Conservation (phyloP, 768 basidiomycete genomes). For the Symmetrospora coprosmae region DNA sequence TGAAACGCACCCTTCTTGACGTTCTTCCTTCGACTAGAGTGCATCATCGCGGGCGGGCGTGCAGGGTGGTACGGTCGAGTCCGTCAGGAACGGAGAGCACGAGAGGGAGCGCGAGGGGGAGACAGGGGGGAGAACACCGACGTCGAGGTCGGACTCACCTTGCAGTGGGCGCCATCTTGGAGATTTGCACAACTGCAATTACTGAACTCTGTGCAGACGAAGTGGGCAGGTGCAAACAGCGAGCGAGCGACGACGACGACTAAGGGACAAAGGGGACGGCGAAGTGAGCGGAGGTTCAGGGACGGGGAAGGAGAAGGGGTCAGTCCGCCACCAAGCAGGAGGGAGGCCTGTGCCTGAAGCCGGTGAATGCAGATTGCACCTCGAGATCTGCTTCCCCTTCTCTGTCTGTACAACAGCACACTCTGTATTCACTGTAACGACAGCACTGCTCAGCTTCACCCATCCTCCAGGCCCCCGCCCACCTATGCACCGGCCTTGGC, state of each 20-base stretch:
- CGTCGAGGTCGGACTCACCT: constrained; percentile 3
- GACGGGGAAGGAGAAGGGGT: too few species aligned
- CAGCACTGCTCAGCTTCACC: not conserved
- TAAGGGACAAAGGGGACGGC: not conserved
- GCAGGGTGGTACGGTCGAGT: not conserved
- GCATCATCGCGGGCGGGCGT: not conserved
- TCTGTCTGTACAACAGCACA: not conserved
- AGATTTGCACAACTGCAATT: too few species aligned
- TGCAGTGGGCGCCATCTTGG: constrained; percentile 9
- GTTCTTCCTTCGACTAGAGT: constrained; percentile 18
- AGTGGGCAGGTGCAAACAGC: not conserved
- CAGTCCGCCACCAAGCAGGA: not conserved
- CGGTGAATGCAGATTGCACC: not conserved
- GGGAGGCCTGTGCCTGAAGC: not conserved
- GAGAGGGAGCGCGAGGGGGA: not conserved
- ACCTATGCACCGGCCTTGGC: not conserved
- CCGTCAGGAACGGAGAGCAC: not conserved
- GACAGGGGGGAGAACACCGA: not conserved
- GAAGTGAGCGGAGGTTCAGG: too few species aligned
- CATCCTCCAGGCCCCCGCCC: too few species aligned
- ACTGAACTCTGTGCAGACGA: too few species aligned
- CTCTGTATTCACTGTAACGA: not conserved
- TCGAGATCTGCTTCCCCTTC: not conserved
- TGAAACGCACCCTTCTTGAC: constrained; percentile 20
- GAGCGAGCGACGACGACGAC: not conserved